Base-by-base conservation (phyloP, 1,284 basidiomycete species). In the Cryptococcus sp. region DNA sequence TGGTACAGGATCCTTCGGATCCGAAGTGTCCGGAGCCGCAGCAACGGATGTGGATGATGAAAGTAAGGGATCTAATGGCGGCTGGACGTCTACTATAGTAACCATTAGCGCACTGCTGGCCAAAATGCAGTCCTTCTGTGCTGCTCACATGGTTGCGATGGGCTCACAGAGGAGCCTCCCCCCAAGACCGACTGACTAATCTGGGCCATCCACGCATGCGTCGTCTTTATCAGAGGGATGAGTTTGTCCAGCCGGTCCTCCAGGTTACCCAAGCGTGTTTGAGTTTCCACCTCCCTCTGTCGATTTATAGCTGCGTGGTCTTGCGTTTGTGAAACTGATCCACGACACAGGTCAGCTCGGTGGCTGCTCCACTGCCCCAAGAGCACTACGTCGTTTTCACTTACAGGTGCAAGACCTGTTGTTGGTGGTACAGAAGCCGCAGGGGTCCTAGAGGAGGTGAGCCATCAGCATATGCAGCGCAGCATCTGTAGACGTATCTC, bases 351-450 rank as follows among this genome's bases (percentile, higher is more conserved):
- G 28, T 33, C 9, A 33, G 28, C 28, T 33, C 9, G 28, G 28
- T 33, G 5, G 28, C 4, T 33, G 28, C 28, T 33, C 4, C 28
- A 4, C 28, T 33, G 28, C 28, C 28, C 28, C 28, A 9, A 40
- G 44, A n/a, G n/a, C n/a, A n/a, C n/a, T n/a, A n/a, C n/a, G n/a
- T n/a, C 18, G 16, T 5, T 20, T 37, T 8, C 40, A 48, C 58
- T 15, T 37, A 60, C 58, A 60, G 4, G 37, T 20, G 42, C 59
- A 60, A n/a, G 9, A 23, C 51, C 53, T 57, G 12, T 50, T 43
- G 44, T 60, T 57, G 21, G 46, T 39, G 3, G 33, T 28, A 42
- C 59, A 60, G 18, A 60, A 60, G 16, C 40, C 38, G 48, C 59
- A 60, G 5, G 59, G 59, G 46, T 57, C 55, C 55, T 57, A 28